These are phyloP conservation scores for Nemophila menziesii DNA, from an alignment of 257 asterid genomes.

Conservation along the genomic window DNA sequence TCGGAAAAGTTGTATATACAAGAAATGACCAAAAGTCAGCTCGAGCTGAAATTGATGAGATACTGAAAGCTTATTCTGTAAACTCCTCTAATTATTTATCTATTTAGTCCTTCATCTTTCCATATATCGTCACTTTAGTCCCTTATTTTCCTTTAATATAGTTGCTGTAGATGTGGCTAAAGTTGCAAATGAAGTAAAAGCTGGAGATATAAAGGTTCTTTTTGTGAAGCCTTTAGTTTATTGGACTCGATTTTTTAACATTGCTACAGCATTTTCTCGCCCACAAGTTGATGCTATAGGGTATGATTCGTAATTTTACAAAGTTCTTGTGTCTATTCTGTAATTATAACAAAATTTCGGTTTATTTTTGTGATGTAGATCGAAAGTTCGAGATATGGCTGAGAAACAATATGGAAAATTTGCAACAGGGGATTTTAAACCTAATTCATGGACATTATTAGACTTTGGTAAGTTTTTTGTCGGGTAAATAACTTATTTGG, in stretches of 20 bases:
- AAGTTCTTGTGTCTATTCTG: background rate
- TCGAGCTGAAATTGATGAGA: constrained; percentile 74
- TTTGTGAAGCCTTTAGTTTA: constrained; percentile 93
- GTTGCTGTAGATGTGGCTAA: constrained; percentile 90
- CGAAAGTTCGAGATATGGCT: constrained; percentile 66
- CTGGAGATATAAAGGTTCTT: constrained; percentile 79
- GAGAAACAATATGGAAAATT: constrained; percentile 70
- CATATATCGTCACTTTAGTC: too few relatives aligned
- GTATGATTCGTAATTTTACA: constrained; percentile 23
- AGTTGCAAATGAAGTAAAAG: constrained; percentile 95
- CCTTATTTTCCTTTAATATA: constrained; percentile 34
- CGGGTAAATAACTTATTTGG: too few relatives aligned
- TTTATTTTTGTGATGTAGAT: constrained; percentile 27
- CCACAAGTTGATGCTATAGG: constrained; percentile 89
- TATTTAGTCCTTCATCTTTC: background rate
- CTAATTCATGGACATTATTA: constrained; percentile 92
- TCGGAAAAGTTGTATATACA: constrained; percentile 65
- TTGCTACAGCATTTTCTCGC: constrained; percentile 88
- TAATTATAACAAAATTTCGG: too few relatives aligned
- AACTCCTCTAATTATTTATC: constrained; percentile 16
- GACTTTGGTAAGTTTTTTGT: constrained; percentile 76
- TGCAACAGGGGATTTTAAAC: constrained; percentile 70
- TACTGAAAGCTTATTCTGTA: constrained; percentile 90
- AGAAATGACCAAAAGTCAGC: constrained; percentile 53
- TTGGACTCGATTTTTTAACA: constrained; percentile 91